Evolutionary conservation across 257 asterid species (phyloP).

Genomic region (Misopates orontium): DNA sequence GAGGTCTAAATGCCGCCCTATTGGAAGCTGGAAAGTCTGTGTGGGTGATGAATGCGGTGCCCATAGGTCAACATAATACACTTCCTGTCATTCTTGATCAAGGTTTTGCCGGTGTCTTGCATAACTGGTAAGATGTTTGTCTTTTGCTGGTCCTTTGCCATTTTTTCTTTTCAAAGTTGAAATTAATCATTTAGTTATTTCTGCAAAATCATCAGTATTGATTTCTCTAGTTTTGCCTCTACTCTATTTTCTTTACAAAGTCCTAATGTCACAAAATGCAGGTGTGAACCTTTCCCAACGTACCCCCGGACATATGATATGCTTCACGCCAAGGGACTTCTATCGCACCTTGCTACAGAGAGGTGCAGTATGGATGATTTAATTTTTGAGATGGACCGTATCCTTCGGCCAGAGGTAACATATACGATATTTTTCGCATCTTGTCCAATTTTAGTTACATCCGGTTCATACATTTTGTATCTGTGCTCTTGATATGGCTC

Average conservation of each 20-base stretch:
- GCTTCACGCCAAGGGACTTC: conserved; percentile 80
- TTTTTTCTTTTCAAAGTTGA: not conserved
- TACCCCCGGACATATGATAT: conserved; percentile 93
- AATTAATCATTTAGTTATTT: not conserved
- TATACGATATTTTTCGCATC: not conserved
- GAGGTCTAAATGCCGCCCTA: conserved; percentile 74
- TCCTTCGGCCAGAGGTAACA: conserved; percentile 92
- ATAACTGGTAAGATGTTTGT: conserved; percentile 63
- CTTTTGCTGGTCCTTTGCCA: conserved; percentile 1
- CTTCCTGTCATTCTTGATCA: conserved; percentile 76
- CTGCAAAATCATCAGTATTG: not conserved
- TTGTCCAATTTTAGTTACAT: not conserved
- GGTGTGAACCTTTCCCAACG: conserved; percentile 98
- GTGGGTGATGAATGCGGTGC: conserved; percentile 96
- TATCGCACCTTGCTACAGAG: conserved; percentile 54
- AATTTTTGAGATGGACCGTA: conserved; percentile 85
- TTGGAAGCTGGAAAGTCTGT: conserved; percentile 71
- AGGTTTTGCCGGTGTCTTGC: conserved; percentile 80
- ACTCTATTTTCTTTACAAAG: not conserved
- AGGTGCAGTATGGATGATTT: conserved; percentile 60
- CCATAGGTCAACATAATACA: conserved; percentile 61
- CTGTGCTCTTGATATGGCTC: not conserved
- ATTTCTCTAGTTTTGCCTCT: not conserved
- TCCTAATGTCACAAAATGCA: conserved; percentile 23
- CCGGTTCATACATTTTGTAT: not conserved